These are phyloP conservation scores for Styphnolobium japonicum DNA, from an alignment of 306 rosid genomes.

Conservation along the genomic window DNA sequence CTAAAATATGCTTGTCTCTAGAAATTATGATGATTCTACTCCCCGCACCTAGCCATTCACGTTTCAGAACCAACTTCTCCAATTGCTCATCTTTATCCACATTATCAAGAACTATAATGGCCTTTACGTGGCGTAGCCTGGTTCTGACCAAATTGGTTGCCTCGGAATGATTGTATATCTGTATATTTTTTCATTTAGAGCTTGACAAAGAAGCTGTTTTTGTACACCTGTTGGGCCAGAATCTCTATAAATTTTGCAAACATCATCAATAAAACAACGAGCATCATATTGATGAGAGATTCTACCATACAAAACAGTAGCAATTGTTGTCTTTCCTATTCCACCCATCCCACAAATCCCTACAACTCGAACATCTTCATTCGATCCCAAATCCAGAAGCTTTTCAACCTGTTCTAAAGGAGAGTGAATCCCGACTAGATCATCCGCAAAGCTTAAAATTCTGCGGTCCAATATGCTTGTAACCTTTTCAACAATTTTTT, in stretches of 20 bases:
- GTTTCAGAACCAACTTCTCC: neutral
- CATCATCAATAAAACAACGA: neutral
- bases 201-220: neutral
- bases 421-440: neutral
- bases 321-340: neutral
- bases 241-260: neutral
- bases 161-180: neutral
- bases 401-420: neutral
- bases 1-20: conserved; percentile 6
- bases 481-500: no score
- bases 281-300: neutral
- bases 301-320: neutral
- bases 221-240: neutral
- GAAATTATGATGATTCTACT: conserved; percentile 15
- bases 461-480: neutral
- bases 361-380: neutral
- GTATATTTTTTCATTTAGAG: neutral
- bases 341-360: neutral
- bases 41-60: neutral
- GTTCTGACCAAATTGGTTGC: neutral
- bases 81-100: neutral
- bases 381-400: neutral
- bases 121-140: neutral
- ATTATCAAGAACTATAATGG: conserved; percentile 16
- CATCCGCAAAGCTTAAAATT: neutral